A percentile compares a stretch with the other conserved stretches of the same genome.
These are phyloP conservation scores for Colletotrichum magnum DNA, from an alignment of 2,329 filamentous ascomycete species.

Conservation along the genomic window DNA sequence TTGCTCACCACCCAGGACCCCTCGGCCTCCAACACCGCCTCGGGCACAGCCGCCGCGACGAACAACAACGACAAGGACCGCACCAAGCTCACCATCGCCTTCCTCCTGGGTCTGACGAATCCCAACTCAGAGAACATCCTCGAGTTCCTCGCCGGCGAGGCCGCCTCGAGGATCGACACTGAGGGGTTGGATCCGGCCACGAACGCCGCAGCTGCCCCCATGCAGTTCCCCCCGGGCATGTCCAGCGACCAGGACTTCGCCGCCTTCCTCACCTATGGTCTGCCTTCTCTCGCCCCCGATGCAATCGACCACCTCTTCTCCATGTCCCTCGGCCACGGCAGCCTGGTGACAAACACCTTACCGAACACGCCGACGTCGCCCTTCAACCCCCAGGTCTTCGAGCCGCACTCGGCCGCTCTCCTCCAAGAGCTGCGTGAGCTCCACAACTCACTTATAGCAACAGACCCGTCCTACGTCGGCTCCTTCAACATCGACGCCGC, in stretches of 20 bases:
- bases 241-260: slow-evolving; percentile 31
- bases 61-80: slow-evolving; percentile 29
- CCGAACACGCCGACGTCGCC: not conserved
- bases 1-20: not conserved
- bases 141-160: slow-evolving; percentile 40
- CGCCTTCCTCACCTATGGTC: slow-evolving; percentile 15
- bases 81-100: slow-evolving; percentile 44
- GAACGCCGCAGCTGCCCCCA: not conserved
- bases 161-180: slow-evolving; percentile 29
- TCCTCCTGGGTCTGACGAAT: slow-evolving; percentile 46
- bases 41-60: not conserved
- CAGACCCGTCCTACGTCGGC: slow-evolving; percentile 38
- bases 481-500: slow-evolving; percentile 40
- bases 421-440: slow-evolving; percentile 12
- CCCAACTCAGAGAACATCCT: slow-evolving; percentile 45
- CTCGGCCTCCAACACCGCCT: not conserved
- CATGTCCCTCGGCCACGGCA: not conserved
- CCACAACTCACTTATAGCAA: slow-evolving; percentile 32
- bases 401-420: slow-evolving; percentile 11
- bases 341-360: not conserved
- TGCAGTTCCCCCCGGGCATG: not conserved
- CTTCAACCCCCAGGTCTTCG: not conserved
- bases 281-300: slow-evolving; percentile 15
- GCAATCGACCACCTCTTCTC: slow-evolving; percentile 13
- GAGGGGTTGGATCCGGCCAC: slow-evolving; percentile 15